Base-by-base conservation (phyloP, 192 early-diverging fungal species). In the Coemansia sp. region DNA sequence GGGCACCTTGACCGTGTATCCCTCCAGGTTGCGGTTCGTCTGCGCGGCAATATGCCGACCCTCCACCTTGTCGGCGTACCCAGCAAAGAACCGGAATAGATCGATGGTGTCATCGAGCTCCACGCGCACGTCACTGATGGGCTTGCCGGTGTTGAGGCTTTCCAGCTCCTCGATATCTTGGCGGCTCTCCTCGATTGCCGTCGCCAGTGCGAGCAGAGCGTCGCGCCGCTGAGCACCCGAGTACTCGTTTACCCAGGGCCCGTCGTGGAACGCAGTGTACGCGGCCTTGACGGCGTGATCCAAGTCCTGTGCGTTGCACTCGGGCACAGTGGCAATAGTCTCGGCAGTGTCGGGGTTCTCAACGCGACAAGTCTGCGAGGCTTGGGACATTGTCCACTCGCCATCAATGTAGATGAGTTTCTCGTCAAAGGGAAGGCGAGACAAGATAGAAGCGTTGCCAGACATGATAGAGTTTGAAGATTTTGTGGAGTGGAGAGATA, bases 141-240 rank as follows among this genome's bases (percentile, higher is more conserved):
- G 84, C 63, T 87, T 87, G 2, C 86, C 86, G 0, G 83, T 83
- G 57, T 84, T 82, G 48, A 84, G 34, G 50, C 68, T 82, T 52
- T 87, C 86, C 36, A 85, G 60, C 3, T 69, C 37, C 43, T 79
- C 83, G 23, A 87, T 60, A 13, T 74, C 70, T 1, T 64, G 28
- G 33, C 67, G 69, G 62, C 73, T 59, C n/a, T 65, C 41, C 57
- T 84, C 83, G 6, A 84, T 73, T 7, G 58, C 69, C 3, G 65
- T 35, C 6, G 86, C 82, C 31, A 85, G 67, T 0, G 61, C 68
- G 20, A 84, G 66, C 58, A 87, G 37, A 7, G 72, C 64, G 33
- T 87, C 79, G 28, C 86, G 84, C 7, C 86, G 82, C 73, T 82
- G 70, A 25, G 74, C 79, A 7, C 79, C 79, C 4, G 79, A 76